Base-by-base conservation (phyloP, 2,329 filamentous ascomycete species). In the Trichoderma semiorbis region DNA sequence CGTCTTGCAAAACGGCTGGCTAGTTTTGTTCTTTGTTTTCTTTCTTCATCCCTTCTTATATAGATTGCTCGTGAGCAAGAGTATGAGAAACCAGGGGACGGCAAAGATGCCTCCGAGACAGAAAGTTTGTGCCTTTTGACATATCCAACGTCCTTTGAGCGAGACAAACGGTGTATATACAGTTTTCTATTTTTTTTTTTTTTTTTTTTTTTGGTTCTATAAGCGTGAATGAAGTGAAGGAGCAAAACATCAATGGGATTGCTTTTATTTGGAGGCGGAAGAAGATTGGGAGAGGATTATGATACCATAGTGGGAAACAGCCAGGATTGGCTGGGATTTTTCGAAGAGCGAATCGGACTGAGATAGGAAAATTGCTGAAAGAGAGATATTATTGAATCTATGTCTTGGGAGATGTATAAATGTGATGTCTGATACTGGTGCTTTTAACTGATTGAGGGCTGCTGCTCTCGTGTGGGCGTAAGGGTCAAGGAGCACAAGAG, bases 271-370 rank as follows among this genome's bases (percentile, higher is more conserved):
- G 43, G 36, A 14, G 36, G 66, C 21, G n/a, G 66, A 43, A 60
- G 57, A 58, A 26, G 60, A 8, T n/a, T n/a, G 28, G 21, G 30
- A 30, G 30, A 62, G 39, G 30, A 62, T 28, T 47, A 69, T 69
- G 66, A 69, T 69, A 69, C 66, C 66, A 69, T 57, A 61, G 65
- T 43, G n/a, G 66, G 66, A 62, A 30, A 50, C 16, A 28, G 36
- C n/a, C 34, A 32, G 21, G 24, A 53, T n/a, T 28, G 50, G 6
- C 47, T 21, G 39, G 18, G 36, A 61, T 21, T 36, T 50, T 36
- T 50, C 21, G 7, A 26, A 8, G 26, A 14, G 28, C n/a, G 34
- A 53, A 16, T 43, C 11, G 24, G 2, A 43, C n/a, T 28, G 14
- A 30, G 60, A 43, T 62, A 16, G n/a, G n/a, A 26, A 24, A 12